Evolutionary conservation across 495 filamentous ascomycete genomes (phyloP).

Genomic region (Schizothecium vesticola): DNA sequence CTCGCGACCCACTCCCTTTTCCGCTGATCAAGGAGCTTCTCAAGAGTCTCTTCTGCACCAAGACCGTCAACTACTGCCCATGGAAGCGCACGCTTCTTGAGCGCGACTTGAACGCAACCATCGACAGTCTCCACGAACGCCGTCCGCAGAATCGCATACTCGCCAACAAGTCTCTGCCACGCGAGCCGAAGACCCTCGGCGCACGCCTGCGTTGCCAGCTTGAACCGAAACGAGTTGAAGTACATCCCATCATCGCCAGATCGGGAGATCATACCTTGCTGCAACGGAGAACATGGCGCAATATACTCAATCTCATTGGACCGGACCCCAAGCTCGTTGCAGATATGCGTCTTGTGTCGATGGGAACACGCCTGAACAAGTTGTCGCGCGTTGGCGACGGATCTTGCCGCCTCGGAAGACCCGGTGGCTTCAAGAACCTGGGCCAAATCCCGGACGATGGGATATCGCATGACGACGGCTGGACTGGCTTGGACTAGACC

Average conservation of each 20-base stretch:
- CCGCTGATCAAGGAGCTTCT: conserved; percentile 27
- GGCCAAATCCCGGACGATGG: conserved; percentile 28
- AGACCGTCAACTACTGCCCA: conserved; percentile 42
- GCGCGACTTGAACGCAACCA: conserved; percentile 65
- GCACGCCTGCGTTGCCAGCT: conserved; percentile 40
- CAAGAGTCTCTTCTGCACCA: background rate
- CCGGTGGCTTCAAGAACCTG: conserved; percentile 7
- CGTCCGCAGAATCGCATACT: conserved; percentile 58
- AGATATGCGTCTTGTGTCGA: conserved; percentile 26
- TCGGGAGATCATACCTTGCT: conserved; percentile 72
- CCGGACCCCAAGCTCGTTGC: conserved; percentile 40
- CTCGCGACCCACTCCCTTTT: conserved; percentile 39
- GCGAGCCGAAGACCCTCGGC: conserved; percentile 40
- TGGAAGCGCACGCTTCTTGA: conserved; percentile 40
- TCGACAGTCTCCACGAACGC: conserved; percentile 60
- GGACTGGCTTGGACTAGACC: conserved; percentile 55
- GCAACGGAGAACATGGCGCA: conserved; percentile 70
- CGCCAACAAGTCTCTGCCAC: conserved; percentile 44
- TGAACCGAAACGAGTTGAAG: conserved; percentile 63
- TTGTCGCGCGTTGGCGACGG: conserved; percentile 16
- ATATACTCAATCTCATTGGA: conserved; percentile 58
- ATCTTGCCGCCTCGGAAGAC: background rate
- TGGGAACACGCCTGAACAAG: conserved; percentile 28
- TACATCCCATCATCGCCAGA: conserved; percentile 58
- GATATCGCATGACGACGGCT: conserved; percentile 61